Evolutionary conservation across 2,329 filamentous ascomycete genomes (phyloP), one percentile per base, ranked within the genome.

Genomic region (Didymella segeticola): DNA sequence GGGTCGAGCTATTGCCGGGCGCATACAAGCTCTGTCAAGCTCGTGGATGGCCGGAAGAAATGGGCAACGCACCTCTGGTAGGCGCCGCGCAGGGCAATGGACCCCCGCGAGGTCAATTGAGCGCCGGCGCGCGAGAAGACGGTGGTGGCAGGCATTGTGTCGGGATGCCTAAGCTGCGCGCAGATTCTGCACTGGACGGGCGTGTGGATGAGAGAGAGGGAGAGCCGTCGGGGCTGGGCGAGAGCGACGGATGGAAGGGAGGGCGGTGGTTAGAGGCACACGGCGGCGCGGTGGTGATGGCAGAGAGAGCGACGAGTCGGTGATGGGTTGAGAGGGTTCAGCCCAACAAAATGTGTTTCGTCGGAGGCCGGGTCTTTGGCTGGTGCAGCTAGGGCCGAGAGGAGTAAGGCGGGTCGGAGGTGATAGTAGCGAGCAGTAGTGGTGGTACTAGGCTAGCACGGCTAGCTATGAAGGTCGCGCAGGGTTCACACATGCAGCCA

Each of bases 81-180:
- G 58, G 76, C 75, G 62, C 76, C 75, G 65, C 79, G 78, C 70
- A 82, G 72, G 61, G 77, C 68, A 66, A 74, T 70, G 62, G 72
- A 66, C 15, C 68, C 70, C 50, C 74, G 62, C 65, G 70, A 69
- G 68, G 69, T 73, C 62, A 78, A 71, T 74, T 78, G 76, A 67
- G 69, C 68, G 50, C 78, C 77, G 56, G 75, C 74, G 68, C 79
- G 75, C 56, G 77, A 67, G 56, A 81, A 70, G 61, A 80, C 66
- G 45, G 77, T 74, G 50, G 70, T 60, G 43, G 83, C 81, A 74
- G 83, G 82, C 83, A 85, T 86, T 73, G 76, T 80, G 75, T 67
- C 67, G 68, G 70, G 69, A 71, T 67, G 69, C 63, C 62, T 58
- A 52, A 47, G 60, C 48, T 57, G 60, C 61, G 57, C 61, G 61